These are phyloP conservation scores for Austroboletus novae-zelandiae DNA, from an alignment of 1,284 basidiomycete genomes.

Conservation along the genomic window DNA sequence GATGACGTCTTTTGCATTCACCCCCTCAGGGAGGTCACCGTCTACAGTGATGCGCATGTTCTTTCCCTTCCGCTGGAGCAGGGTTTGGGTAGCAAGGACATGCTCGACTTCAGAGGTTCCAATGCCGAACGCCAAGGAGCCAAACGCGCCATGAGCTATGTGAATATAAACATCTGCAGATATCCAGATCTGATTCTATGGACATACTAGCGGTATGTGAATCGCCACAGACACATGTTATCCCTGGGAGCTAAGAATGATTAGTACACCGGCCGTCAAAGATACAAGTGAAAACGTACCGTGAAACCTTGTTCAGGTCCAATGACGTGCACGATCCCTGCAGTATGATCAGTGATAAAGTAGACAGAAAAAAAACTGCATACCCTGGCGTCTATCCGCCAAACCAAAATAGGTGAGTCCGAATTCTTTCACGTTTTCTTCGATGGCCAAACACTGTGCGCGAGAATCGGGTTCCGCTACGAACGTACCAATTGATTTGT, in stretches of 20 bases:
- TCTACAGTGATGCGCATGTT: constrained; percentile 96
- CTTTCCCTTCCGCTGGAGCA: constrained; percentile 90
- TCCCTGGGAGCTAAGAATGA: constrained; percentile 74
- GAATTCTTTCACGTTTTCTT: constrained; percentile 95
- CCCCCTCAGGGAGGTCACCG: constrained; percentile 82
- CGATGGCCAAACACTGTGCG: constrained; percentile 87
- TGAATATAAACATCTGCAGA: constrained; percentile 4
- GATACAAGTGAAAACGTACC: constrained; percentile 34
- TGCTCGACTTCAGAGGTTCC: constrained; percentile 97
- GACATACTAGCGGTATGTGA: constrained; percentile 87
- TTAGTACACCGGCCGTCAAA: neutral
- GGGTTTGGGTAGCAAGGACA: constrained; percentile 93
- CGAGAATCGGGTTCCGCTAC: constrained; percentile 88
- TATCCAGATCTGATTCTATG: neutral
- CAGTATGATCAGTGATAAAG: constrained; percentile 7
- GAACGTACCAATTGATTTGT: constrained; percentile 74
- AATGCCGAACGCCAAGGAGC: constrained; percentile 94
- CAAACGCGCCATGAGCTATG: constrained; percentile 91
- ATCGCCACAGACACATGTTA: constrained; percentile 95
- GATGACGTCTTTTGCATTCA: constrained; percentile 93
- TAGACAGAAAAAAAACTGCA: constrained; percentile 7
- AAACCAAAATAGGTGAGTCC: constrained; percentile 95
- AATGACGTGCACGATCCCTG: constrained; percentile 94
- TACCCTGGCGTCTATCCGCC: constrained; percentile 87
- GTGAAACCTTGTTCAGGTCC: constrained; percentile 98